A percentile compares a stretch with the other conserved stretches of the same genome.
Conservation (phyloP, 495 filamentous ascomycete genomes). For the Penicillium ochrochloron region DNA sequence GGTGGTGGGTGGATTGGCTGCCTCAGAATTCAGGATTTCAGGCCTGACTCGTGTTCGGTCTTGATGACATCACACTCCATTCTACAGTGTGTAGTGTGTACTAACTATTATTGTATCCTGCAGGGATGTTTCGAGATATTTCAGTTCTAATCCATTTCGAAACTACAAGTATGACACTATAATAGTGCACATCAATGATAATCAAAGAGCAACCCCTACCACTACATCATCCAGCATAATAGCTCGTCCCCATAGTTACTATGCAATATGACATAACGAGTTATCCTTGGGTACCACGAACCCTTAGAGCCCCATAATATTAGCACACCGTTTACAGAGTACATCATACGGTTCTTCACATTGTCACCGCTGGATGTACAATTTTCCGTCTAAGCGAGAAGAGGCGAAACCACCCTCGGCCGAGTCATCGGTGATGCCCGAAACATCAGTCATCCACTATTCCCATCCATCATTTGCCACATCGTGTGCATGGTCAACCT, state of each 20-base stretch:
- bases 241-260: not conserved
- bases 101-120: not conserved
- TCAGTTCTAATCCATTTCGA: too few relatives aligned
- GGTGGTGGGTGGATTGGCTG: not conserved
- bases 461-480: not conserved
- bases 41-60: not conserved
- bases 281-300: not conserved
- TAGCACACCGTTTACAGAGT: not conserved
- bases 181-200: too few relatives aligned
- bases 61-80: slow-evolving; percentile 14
- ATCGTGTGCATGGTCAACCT: not conserved
- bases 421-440: slow-evolving; percentile 1
- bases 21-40: not conserved
- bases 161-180: too few relatives aligned
- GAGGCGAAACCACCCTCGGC: not conserved
- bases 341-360: not conserved
- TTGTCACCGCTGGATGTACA: not conserved
- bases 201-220: too few relatives aligned
- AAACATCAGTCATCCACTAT: not conserved
- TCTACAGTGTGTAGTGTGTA: too few relatives aligned
- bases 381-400: not conserved
- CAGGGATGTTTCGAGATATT: not conserved
- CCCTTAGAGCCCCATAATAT: not conserved
- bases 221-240: not conserved
- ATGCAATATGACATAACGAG: not conserved